Conservation (phyloP, 108 stramenopile genomes). For the Nitzschia sp. region DNA sequence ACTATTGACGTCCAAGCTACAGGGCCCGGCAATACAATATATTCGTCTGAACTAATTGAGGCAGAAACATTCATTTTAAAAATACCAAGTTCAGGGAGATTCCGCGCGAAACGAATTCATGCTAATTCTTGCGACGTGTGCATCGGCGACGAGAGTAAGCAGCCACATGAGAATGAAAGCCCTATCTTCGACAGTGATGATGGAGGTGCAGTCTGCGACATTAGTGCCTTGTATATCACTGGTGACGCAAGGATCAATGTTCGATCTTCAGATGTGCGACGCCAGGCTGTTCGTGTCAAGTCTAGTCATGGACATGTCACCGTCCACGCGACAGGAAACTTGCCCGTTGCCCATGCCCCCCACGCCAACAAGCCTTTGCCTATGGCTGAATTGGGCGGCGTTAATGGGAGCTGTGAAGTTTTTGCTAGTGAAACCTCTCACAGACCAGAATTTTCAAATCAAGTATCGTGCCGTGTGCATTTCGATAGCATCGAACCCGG, state of each 20-base stretch:
- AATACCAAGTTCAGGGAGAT: conserved; percentile 38
- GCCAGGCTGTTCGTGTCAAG: conserved; percentile 68
- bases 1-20: conserved; percentile 44
- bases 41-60: conserved; percentile 63
- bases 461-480: conserved; percentile 58
- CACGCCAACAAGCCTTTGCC: conserved; percentile 33
- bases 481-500: conserved; percentile 78
- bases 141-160: conserved; percentile 17
- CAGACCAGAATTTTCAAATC: not conserved
- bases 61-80: conserved; percentile 50
- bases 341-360: conserved; percentile 24
- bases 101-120: conserved; percentile 81
- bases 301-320: conserved; percentile 72
- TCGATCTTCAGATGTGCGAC: conserved; percentile 12
- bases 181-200: conserved; percentile 66
- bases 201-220: conserved; percentile 69
- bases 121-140: conserved; percentile 46
- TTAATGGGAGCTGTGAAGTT: conserved; percentile 87
- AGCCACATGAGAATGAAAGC: not conserved
- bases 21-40: conserved; percentile 31
- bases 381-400: conserved; percentile 81
- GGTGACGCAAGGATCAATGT: conserved; percentile 34
- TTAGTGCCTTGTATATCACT: conserved; percentile 76
- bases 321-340: conserved; percentile 25
- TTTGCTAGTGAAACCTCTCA: not conserved